Percentiles rank a stretch among this genome's conserved stretches.
Evolutionary conservation across 1,284 basidiomycete genomes (phyloP).

Genomic region (Sporisorium exsertum): DNA sequence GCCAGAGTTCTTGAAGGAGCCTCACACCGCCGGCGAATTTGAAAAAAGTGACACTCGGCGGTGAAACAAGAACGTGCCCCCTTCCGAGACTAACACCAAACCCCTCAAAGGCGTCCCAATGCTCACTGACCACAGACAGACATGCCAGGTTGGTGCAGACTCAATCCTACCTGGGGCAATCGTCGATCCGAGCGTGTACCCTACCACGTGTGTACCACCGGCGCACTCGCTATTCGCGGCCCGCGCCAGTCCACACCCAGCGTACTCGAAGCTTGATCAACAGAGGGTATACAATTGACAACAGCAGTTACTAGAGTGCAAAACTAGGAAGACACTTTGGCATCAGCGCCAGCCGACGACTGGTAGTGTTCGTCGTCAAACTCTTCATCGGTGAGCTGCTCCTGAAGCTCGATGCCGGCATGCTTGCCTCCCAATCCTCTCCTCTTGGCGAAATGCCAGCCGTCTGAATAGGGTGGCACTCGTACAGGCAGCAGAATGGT

Average conservation of each 20-base stretch:
- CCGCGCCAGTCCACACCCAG: background rate
- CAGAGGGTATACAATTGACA: slow-evolving; percentile 1
- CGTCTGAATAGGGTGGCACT: slow-evolving; percentile 85
- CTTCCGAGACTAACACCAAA: background rate
- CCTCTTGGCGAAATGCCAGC: slow-evolving; percentile 81
- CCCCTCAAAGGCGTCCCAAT: too few species aligned
- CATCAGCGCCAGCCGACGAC: background rate
- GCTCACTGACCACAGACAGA: background rate
- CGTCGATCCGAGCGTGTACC: background rate
- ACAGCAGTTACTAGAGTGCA: background rate
- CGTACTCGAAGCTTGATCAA: background rate
- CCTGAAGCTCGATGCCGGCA: slow-evolving; percentile 71
- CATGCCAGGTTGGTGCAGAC: background rate
- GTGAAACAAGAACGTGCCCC: background rate
- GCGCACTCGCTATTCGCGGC: background rate
- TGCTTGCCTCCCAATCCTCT: slow-evolving; percentile 72
- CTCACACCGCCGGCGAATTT: background rate
- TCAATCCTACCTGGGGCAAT: background rate
- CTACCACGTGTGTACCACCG: background rate
- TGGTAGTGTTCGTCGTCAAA: slow-evolving; percentile 35
- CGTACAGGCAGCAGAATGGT: slow-evolving; percentile 85
- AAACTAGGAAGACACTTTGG: background rate
- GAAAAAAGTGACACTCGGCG: too few species aligned
- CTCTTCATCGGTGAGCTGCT: slow-evolving; percentile 73
- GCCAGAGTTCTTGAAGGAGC: background rate